Conservation (phyloP, 306 rosid species). For the Fagus sylvatica region DNA sequence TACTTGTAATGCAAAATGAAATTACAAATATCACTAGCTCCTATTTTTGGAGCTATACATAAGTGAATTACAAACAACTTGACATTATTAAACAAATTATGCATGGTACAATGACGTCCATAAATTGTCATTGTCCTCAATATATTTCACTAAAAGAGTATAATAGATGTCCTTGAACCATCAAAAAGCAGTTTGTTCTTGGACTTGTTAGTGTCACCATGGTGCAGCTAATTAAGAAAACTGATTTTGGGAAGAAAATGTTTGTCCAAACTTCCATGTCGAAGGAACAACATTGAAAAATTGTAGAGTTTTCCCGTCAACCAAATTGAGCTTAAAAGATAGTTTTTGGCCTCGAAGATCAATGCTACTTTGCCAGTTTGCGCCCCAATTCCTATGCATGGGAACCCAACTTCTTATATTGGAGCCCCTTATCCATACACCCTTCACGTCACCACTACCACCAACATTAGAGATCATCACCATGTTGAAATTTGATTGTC, state of each 20-base stretch:
- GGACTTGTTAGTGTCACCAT: constrained; percentile 13
- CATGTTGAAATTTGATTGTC: constrained; percentile 73
- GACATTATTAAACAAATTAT: too few species aligned
- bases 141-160: background rate
- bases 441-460: constrained; percentile 70
- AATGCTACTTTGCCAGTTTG: constrained; percentile 70
- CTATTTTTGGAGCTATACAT: background rate
- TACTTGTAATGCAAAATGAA: background rate
- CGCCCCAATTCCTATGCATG: constrained; percentile 93
- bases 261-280: constrained; percentile 77
- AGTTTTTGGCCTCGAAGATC: constrained; percentile 63
- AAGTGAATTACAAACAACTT: background rate
- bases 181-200: constrained; percentile 23
- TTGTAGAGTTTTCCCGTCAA: constrained; percentile 47
- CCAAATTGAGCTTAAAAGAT: constrained; percentile 64
- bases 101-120: too few species aligned
- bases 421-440: constrained; percentile 60
- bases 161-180: constrained; percentile 17
- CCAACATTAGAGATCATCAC: constrained; percentile 86
- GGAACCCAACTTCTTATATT: constrained; percentile 50
- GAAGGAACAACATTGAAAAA: constrained; percentile 70
- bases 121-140: background rate
- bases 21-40: background rate
- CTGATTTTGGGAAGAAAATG: constrained; percentile 63
- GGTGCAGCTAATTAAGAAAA: constrained; percentile 35